phyloP scores from a whole-genome alignment of 305 asterid genomes.

The Plantago lanceolata region DNA sequence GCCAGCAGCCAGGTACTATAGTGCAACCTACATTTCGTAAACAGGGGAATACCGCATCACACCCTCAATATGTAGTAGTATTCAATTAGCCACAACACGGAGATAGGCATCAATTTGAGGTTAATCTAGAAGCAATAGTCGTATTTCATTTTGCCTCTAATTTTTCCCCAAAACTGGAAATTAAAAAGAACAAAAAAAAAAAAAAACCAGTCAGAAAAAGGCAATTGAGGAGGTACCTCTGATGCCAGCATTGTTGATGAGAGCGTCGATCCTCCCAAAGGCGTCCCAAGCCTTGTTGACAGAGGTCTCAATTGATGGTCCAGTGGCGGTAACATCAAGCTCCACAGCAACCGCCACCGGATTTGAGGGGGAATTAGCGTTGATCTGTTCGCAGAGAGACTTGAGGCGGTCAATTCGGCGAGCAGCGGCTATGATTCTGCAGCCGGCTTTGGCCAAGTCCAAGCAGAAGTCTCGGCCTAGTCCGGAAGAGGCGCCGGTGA shows the following conservation, averaged over 20 bases:
- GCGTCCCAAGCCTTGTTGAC: constrained; percentile 44
- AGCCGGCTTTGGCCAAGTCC: constrained; percentile 43
- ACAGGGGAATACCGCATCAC: too few relatives aligned
- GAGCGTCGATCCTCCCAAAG: constrained; percentile 43
- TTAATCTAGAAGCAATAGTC: too few relatives aligned
- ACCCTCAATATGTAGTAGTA: too few relatives aligned
- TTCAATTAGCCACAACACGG: too few relatives aligned
- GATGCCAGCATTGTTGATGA: constrained; percentile 39
- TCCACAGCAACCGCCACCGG: constrained; percentile 34
- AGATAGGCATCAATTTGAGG: too few relatives aligned
- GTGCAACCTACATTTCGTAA: too few relatives aligned
- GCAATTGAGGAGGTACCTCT: too few relatives aligned
- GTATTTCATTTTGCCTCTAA: too few relatives aligned
- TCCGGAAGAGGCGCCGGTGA: constrained; percentile 46
- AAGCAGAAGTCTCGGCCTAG: constrained; percentile 41
- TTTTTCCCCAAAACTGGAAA: neutral
- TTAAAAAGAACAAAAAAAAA: neutral
- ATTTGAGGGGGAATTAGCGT: constrained; percentile 10
- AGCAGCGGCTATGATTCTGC: constrained; percentile 48
- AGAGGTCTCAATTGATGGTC: constrained; percentile 25
- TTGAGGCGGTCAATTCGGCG: constrained; percentile 43
- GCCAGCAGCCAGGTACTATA: too few relatives aligned
- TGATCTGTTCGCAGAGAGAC: constrained; percentile 48
- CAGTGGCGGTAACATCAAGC: constrained; percentile 34
- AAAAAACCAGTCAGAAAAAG: too few relatives aligned